A percentile compares a stretch with the other conserved stretches of the same genome.
phyloP scores from a whole-genome alignment of 2,329 filamentous ascomycete species.

The Botrytis byssoidea region DNA sequence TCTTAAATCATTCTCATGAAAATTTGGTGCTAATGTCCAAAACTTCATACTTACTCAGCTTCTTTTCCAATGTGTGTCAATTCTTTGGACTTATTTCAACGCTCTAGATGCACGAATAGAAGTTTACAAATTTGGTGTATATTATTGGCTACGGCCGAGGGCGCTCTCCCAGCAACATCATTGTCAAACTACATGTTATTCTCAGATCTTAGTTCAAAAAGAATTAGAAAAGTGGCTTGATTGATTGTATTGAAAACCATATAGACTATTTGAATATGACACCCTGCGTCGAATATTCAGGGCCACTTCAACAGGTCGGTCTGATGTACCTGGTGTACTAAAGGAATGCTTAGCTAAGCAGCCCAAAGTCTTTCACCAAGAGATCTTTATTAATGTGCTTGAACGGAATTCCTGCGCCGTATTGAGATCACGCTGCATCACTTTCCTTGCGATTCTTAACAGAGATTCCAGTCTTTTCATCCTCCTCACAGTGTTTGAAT shows the following conservation, averaged over 20 bases:
- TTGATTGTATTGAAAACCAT: neutral
- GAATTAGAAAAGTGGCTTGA: neutral
- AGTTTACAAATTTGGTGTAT: neutral
- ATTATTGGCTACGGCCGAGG: neutral
- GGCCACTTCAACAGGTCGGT: neutral
- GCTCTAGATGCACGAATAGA: neutral
- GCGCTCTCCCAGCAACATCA: neutral
- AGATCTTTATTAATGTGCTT: neutral
- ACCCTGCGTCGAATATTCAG: neutral
- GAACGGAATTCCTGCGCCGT: neutral
- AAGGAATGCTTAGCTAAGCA: conserved; percentile 11
- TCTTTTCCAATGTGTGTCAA: neutral
- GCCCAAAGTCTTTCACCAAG: neutral
- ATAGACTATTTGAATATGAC: neutral
- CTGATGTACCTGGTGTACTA: neutral
- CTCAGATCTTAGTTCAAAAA: neutral
- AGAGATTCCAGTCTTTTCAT: neutral
- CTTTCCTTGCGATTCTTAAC: neutral
- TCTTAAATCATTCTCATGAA: neutral
- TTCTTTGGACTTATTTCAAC: neutral
- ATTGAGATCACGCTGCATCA: neutral
- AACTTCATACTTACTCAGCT: fast-evolving
- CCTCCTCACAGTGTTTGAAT: neutral
- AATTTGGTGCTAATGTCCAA: neutral
- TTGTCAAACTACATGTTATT: neutral